Conservation (phyloP, 768 basidiomycete species). For the Mycena albidolilacea region DNA sequence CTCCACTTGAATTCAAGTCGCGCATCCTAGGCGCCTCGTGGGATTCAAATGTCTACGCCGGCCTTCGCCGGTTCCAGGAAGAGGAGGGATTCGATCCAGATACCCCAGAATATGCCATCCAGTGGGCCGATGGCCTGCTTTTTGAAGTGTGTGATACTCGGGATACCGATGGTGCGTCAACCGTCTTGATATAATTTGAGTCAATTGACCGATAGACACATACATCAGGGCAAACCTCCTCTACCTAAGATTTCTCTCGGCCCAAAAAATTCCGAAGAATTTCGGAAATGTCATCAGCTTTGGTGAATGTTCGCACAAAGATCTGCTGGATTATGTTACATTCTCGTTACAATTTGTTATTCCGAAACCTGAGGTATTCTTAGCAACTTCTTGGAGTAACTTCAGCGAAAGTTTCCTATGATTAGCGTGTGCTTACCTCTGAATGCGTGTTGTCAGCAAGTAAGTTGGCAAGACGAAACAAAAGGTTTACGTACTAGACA, state of each 20-base stretch:
- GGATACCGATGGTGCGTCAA: slow-evolving; percentile 18
- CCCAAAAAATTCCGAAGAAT: background rate
- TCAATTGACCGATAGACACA: slow-evolving; percentile 14
- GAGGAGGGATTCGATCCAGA: slow-evolving; percentile 21
- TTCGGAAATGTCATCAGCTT: too few relatives aligned
- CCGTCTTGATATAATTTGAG: slow-evolving; percentile 19
- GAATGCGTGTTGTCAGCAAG: too few relatives aligned
- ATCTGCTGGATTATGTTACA: too few relatives aligned
- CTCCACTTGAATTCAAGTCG: slow-evolving; percentile 25
- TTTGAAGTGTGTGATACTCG: slow-evolving; percentile 17
- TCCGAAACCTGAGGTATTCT: too few relatives aligned
- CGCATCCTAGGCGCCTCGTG: slow-evolving; percentile 18
- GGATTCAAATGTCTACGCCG: slow-evolving; percentile 24
- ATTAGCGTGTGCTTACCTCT: too few relatives aligned
- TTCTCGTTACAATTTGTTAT: too few relatives aligned
- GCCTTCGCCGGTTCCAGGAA: slow-evolving; percentile 23
- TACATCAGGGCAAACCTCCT: slow-evolving; percentile 19
- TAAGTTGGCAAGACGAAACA: too few relatives aligned
- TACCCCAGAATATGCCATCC: slow-evolving; percentile 10
- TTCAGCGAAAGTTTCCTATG: too few relatives aligned
- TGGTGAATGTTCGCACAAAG: too few relatives aligned
- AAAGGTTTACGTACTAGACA: too few relatives aligned
- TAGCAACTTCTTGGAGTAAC: too few relatives aligned
- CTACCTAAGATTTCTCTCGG: slow-evolving; percentile 15
- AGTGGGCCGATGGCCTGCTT: slow-evolving; percentile 8